Percentiles rank a stretch among this genome's conserved stretches.
These are phyloP conservation scores for Lipomyces sp. DNA, from an alignment of 805 yeast genomes.

Conservation along the genomic window DNA sequence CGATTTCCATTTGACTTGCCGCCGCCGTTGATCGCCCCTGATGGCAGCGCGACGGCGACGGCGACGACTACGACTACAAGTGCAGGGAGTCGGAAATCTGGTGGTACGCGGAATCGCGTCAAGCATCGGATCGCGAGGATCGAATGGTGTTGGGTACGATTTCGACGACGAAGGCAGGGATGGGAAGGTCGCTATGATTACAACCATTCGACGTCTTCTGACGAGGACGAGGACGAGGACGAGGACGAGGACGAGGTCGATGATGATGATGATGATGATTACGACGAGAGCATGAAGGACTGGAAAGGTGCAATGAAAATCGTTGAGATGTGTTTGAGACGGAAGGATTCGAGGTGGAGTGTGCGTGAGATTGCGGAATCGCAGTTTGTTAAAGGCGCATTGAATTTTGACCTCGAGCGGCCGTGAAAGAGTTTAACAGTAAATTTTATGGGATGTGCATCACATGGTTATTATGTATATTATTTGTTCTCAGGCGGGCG, in stretches of 20 bases:
- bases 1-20: slow-evolving; percentile 91
- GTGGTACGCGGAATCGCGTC: slow-evolving; percentile 55
- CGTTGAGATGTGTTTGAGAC: slow-evolving; percentile 56
- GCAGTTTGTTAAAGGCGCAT: slow-evolving; percentile 48
- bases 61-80: too few relatives aligned
- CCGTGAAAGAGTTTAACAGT: not conserved
- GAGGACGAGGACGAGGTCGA: too few relatives aligned
- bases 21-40: slow-evolving; percentile 45
- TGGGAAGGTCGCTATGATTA: slow-evolving; percentile 22
- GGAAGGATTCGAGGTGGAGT: slow-evolving; percentile 53
- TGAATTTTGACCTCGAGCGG: slow-evolving; percentile 1
- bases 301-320: slow-evolving; percentile 57
- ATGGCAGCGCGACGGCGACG: slow-evolving; percentile 42
- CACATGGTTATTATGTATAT: not conserved
- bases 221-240: slow-evolving; percentile 33
- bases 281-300: slow-evolving; percentile 35
- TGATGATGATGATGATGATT: slow-evolving; percentile 36
- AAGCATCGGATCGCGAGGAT: slow-evolving; percentile 91
- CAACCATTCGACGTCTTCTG: slow-evolving; percentile 39
- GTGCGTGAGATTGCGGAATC: slow-evolving; percentile 46
- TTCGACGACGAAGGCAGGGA: slow-evolving; percentile 43
- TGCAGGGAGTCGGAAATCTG: slow-evolving; percentile 31
- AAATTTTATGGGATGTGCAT: not conserved
- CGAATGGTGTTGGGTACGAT: slow-evolving; percentile 83
- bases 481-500: not conserved